Evolutionary conservation across 1,139 yeast species (phyloP).

Genomic region (Diutina siamensis): DNA sequence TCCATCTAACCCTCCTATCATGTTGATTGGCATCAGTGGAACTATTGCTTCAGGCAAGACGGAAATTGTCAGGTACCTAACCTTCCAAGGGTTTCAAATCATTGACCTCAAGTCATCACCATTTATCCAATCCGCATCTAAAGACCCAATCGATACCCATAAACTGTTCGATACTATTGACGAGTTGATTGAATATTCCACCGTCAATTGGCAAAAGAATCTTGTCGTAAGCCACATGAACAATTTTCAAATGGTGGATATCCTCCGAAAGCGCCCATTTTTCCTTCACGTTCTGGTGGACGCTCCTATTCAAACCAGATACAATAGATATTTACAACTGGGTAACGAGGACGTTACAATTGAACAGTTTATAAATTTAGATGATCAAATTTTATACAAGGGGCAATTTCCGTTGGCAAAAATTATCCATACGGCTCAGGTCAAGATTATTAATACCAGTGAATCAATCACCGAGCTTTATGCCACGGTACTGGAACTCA

Average conservation of each 20-base stretch:
- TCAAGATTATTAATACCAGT: slow-evolving; percentile 53
- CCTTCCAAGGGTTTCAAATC: slow-evolving; percentile 43
- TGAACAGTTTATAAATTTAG: slow-evolving; percentile 15
- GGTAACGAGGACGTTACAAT: slow-evolving; percentile 14
- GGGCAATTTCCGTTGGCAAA: slow-evolving; percentile 22
- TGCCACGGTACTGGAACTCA: slow-evolving; percentile 39
- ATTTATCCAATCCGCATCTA: neutral
- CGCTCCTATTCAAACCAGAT: slow-evolving; percentile 54
- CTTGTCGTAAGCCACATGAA: slow-evolving; percentile 49
- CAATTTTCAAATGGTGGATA: slow-evolving; percentile 30
- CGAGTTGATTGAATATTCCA: slow-evolving; percentile 49
- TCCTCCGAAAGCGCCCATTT: slow-evolving; percentile 66
- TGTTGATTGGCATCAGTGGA: slow-evolving; percentile 75
- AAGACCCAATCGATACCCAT: neutral
- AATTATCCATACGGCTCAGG: slow-evolving; percentile 44
- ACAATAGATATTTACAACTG: slow-evolving; percentile 29
- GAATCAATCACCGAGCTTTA: slow-evolving; percentile 35
- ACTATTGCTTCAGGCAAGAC: slow-evolving; percentile 59
- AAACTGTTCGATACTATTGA: slow-evolving; percentile 23
- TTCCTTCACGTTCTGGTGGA: slow-evolving; percentile 74
- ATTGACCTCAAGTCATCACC: slow-evolving; percentile 11
- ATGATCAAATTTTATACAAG: slow-evolving; percentile 10
- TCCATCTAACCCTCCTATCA: slow-evolving; percentile 14
- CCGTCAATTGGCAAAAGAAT: slow-evolving; percentile 55
- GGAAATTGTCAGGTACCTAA: slow-evolving; percentile 49